Base-by-base conservation (phyloP, 1,139 yeast genomes). In the Candida glucosophila region DNA sequence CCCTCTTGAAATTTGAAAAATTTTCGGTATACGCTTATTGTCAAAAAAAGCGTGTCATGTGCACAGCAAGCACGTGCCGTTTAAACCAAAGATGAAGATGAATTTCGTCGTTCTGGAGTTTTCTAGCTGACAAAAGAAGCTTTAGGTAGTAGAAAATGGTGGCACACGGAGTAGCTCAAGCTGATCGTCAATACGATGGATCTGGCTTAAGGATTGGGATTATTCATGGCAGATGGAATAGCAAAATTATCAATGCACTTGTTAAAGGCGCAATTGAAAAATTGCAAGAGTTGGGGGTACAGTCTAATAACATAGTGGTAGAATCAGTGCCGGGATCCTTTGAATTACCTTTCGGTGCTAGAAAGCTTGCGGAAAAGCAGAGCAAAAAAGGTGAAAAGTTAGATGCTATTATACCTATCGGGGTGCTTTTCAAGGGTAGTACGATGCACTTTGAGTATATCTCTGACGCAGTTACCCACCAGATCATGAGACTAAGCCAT, bases 401-500 rank as follows among this genome's bases (percentile, higher is more conserved):
- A 36, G 96, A 90, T 49, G 95, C 92, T 4, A 72, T 88, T 25
- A 83, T 90, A 36, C 90, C 97, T 28, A 86, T 90, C 41, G 98
- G 98, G 30, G 90, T 82, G 20, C 67, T 90, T 45, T 88, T 90
- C 58, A 90, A 90, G 61, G 98, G 98, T 30, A 77, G 88, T 23
- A 90, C 97, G 24, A 86, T 86, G 95, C 98, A 90, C 60, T 90
- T 90, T 48, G 98, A 90, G 58, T 90, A 88, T 60, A 90, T 90
- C 42, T 81, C 95, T 50, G 97, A 90, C 35, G 63, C 95, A 2
- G 86, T 81, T 17, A 77, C 96, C 9, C 76, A 79, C 40, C 92
- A 83, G 30, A 61, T 90, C 43, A 88, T 90, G 96, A 63, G 64
- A 36, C 59, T 85, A 43, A 94, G 85, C 54, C 75, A 77, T 36